phyloP scores from a whole-genome alignment of 2,329 filamentous ascomycete genomes.

The Penicillium brasilianum region DNA sequence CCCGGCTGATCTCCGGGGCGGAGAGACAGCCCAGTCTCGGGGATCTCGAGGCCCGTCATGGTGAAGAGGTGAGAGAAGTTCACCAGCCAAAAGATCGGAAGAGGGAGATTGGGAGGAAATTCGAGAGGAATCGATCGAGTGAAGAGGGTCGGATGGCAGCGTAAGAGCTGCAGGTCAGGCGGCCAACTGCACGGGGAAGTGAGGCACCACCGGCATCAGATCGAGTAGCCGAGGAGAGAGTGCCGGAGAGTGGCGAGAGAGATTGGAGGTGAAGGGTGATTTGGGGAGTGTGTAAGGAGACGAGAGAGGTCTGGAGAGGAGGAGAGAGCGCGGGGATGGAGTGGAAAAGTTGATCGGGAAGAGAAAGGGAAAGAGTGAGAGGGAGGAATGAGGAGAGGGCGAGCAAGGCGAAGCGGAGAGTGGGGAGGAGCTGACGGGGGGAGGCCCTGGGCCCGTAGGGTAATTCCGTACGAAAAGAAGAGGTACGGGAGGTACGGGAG shows the following conservation, averaged over 20 bases:
- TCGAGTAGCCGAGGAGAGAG: constrained; percentile 21
- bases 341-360: constrained; percentile 1
- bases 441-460: constrained; percentile 15
- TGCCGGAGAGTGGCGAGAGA: constrained; percentile 16
- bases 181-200: constrained; percentile 41
- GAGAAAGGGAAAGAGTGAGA: constrained; percentile 19
- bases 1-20: constrained; percentile 38
- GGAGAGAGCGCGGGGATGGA: constrained; percentile 16
- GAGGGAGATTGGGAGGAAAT: constrained; percentile 17
- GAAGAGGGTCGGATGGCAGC: constrained; percentile 40
- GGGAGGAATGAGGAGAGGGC: constrained; percentile 25
- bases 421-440: constrained; percentile 30
- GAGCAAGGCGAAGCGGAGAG: constrained; percentile 33
- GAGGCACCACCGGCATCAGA: constrained; percentile 41
- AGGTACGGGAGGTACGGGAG: neutral
- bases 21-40: constrained; percentile 49
- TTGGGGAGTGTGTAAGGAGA: constrained; percentile 19
- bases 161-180: constrained; percentile 46
- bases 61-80: constrained; percentile 17
- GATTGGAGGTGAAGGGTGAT: constrained; percentile 24
- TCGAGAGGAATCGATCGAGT: constrained; percentile 16
- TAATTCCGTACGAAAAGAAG: no score
- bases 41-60: constrained; percentile 44
- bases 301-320: constrained; percentile 21
- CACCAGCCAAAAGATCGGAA: neutral